Base-by-base conservation (phyloP, 768 basidiomycete genomes). In the Kwoniella mangroviensis region DNA sequence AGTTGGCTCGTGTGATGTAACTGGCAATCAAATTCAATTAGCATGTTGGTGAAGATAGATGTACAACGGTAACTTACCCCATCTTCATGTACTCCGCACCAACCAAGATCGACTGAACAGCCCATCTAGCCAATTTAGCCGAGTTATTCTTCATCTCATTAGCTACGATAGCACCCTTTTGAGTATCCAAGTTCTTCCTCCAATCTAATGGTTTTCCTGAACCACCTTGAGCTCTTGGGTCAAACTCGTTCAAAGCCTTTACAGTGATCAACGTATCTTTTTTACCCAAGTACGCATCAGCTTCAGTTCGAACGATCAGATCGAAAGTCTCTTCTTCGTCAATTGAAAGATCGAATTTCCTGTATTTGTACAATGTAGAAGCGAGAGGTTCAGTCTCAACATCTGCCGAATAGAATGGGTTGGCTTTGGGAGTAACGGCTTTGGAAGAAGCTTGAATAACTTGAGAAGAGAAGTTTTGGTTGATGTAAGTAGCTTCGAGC, bases 141-240 rank as follows among this genome's bases (percentile, higher is more conserved):
- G 91, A 92, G 85, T 99, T 99, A 85, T 99, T 99, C 86, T 98
- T 99, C 97, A 98, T 98, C 86, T 99, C 97, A 26, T 93, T 95
- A 43, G 97, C 94, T 69, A 98, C 94, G 53, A 99, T 96, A 2
- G 97, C 97, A 72, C 97, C 97, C 55, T 94, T 89, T 84, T 98
- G 94, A 4, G 92, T 90, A 84, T 99, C 97, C 53, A 99, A 85
- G 84, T 96, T 96, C n/a, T 92, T 88, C 42, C 95, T 89, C 97
- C 97, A 99, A 83, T 99, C 97, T n/a, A 94, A 92, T 19, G 96
- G 94, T 59, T 94, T 94, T 28, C 94, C 96, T 0, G 92, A 90
- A 24, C 96, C 72, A 22, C 69, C 72, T 73, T 89, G 89, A 2
- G 94, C 88, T 62, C 93, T 89, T 24, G 94, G 88, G 83, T 98